phyloP scores from a whole-genome alignment of 768 basidiomycete genomes.

The Lactarius indigo region DNA sequence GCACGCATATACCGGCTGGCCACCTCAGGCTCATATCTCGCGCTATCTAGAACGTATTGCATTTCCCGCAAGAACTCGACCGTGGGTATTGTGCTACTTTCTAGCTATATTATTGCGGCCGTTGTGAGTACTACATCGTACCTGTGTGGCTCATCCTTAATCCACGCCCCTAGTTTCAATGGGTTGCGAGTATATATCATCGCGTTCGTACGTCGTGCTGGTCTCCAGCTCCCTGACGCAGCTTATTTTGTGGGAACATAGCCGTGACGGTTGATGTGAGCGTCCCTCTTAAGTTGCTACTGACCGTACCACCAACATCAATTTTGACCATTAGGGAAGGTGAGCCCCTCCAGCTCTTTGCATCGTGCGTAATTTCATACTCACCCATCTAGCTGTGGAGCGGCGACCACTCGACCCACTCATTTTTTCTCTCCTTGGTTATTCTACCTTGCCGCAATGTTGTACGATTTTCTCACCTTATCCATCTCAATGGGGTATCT shows the following conservation, averaged over 20 bases:
- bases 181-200: slow-evolving; percentile 51
- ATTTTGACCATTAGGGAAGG: slow-evolving; percentile 33
- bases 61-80: slow-evolving; percentile 45
- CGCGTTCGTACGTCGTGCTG: slow-evolving; percentile 42
- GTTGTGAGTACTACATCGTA: slow-evolving; percentile 39
- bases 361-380: not conserved
- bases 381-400: slow-evolving; percentile 45
- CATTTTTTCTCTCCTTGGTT: slow-evolving; percentile 44
- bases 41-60: slow-evolving; percentile 47
- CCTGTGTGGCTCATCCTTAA: too few relatives aligned
- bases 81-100: slow-evolving; percentile 41
- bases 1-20: not conserved
- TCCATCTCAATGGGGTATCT: slow-evolving; percentile 50
- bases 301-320: not conserved
- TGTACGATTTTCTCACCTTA: slow-evolving; percentile 53
- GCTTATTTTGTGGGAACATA: slow-evolving; percentile 19
- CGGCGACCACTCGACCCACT: slow-evolving; percentile 28
- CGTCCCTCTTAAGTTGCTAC: not conserved
- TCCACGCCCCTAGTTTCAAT: slow-evolving; percentile 41
- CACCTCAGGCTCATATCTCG: not conserved
- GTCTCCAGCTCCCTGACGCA: not conserved
- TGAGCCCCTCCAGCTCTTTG: slow-evolving; percentile 23
- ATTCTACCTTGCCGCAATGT: slow-evolving; percentile 55
- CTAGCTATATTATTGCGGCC: slow-evolving; percentile 41
- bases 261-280: slow-evolving; percentile 5